These are phyloP conservation scores for Pseudocercospora musae DNA, from an alignment of 2,329 filamentous ascomycete species.

Conservation along the genomic window DNA sequence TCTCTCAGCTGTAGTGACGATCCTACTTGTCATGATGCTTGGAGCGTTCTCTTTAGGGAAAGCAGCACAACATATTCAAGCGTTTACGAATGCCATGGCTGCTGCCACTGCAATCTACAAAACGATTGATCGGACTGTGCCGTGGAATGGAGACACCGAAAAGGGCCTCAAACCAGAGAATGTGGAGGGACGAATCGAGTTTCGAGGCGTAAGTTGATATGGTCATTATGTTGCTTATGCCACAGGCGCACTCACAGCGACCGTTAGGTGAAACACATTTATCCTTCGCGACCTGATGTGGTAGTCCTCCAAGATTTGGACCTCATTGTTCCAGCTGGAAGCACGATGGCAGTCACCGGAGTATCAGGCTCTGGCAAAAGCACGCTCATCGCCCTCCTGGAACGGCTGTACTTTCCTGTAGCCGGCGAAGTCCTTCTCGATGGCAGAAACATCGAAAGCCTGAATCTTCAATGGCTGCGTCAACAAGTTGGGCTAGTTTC, in stretches of 20 bases:
- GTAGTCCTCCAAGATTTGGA: constrained; percentile 80
- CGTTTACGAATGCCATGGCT: constrained; percentile 77
- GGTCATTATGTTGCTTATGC: neutral
- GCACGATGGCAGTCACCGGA: constrained; percentile 87
- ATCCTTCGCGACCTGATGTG: constrained; percentile 88
- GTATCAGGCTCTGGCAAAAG: constrained; percentile 55
- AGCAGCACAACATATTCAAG: constrained; percentile 78
- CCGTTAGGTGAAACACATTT: constrained; percentile 72
- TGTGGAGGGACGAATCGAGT: constrained; percentile 75
- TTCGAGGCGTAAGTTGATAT: constrained; percentile 54
- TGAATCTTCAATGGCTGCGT: constrained; percentile 87
- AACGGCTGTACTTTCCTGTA: constrained; percentile 77
- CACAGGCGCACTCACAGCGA: constrained; percentile 27
- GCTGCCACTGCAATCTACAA: constrained; percentile 88
- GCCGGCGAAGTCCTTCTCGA: constrained; percentile 75
- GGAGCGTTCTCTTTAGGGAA: constrained; percentile 89
- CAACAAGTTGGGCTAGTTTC: constrained; percentile 89
- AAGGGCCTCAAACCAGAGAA: constrained; percentile 67
- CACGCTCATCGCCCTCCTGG: constrained; percentile 45
- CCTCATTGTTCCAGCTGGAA: constrained; percentile 77
- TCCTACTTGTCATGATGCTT: constrained; percentile 87
- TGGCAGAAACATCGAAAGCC: constrained; percentile 70
- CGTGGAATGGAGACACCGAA: constrained; percentile 70
- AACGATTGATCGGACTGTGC: constrained; percentile 84
- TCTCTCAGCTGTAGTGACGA: constrained; percentile 72